phyloP scores from a whole-genome alignment of 257 asterid genomes.

The Thymus quinquecostatus region DNA sequence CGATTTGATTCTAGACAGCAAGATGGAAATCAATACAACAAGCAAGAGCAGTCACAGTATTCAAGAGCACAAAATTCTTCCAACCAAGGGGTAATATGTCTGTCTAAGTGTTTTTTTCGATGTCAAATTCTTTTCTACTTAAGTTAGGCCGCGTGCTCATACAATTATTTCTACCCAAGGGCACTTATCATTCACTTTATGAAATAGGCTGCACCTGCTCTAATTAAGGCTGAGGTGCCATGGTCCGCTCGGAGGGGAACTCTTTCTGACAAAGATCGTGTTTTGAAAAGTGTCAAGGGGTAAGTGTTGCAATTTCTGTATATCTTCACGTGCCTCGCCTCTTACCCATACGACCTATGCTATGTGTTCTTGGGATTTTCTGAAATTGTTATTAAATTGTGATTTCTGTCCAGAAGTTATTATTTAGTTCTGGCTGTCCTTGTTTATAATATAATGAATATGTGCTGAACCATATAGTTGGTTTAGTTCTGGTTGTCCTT shows the following conservation, averaged over 20 bases:
- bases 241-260: conserved; percentile 86
- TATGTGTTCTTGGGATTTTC: neutral
- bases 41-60: conserved; percentile 55
- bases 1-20: conserved; percentile 53
- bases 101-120: conserved; percentile 17
- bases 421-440: neutral
- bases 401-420: neutral
- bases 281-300: conserved; percentile 94
- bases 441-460: neutral
- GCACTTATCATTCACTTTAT: conserved; percentile 26
- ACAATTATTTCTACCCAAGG: neutral
- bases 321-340: conserved; percentile 1
- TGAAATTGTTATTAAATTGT: neutral
- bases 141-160: neutral
- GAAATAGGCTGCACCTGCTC: conserved; percentile 70
- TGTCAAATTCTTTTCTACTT: conserved; percentile 14
- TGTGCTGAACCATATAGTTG: too few species aligned
- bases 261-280: conserved; percentile 88
- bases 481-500: neutral
- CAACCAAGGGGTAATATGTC: conserved; percentile 57
- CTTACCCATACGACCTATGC: neutral
- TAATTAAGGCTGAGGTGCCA: conserved; percentile 91
- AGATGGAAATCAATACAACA: conserved; percentile 53
- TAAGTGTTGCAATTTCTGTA: conserved; percentile 29
- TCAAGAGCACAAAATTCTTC: conserved; percentile 58